A percentile compares a stretch with the other conserved stretches of the same genome.
Conservation (phyloP, 139 green algal genomes). For the Mesotaenium endlicherianum region DNA sequence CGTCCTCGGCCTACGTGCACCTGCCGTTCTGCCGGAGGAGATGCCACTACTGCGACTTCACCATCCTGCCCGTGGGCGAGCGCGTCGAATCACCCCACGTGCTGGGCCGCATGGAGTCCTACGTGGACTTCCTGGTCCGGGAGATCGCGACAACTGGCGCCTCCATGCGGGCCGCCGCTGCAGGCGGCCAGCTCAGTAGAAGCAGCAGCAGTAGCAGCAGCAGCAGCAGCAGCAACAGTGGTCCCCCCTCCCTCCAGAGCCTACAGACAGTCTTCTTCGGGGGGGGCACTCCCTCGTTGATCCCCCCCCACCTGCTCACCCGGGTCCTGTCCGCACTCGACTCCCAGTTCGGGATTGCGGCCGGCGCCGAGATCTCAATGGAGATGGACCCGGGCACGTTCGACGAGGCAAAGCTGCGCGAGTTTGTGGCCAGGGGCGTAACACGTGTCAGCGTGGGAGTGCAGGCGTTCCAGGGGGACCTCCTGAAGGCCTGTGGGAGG, state of each 20-base stretch:
- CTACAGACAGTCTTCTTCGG: constrained; percentile 88
- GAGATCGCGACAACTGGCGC: constrained; percentile 69
- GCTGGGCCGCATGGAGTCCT: constrained; percentile 43
- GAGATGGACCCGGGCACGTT: constrained; percentile 96
- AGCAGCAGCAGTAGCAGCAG: background rate
- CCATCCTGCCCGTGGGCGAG: constrained; percentile 72
- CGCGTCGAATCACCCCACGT: background rate
- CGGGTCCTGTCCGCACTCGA: constrained; percentile 60
- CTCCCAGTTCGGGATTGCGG: constrained; percentile 66
- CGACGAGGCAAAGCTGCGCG: constrained; percentile 65
- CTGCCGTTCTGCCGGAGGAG: constrained; percentile 93
- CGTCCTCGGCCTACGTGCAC: constrained; percentile 77
- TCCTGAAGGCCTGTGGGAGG: constrained; percentile 42
- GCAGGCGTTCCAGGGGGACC: constrained; percentile 59
- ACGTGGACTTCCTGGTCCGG: constrained; percentile 64
- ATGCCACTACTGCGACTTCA: constrained; percentile 97
- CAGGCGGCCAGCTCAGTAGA: background rate
- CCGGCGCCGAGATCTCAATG: constrained; percentile 79
- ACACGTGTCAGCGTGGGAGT: constrained; percentile 88
- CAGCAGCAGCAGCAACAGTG: background rate
- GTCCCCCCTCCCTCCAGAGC: background rate
- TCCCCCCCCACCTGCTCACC: constrained; percentile 70
- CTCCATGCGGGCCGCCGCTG: background rate
- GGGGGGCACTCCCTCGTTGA: constrained; percentile 86
- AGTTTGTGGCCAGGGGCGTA: constrained; percentile 77